Base-by-base conservation (phyloP, 805 yeast genomes). In the Torulaspora maleeae region DNA sequence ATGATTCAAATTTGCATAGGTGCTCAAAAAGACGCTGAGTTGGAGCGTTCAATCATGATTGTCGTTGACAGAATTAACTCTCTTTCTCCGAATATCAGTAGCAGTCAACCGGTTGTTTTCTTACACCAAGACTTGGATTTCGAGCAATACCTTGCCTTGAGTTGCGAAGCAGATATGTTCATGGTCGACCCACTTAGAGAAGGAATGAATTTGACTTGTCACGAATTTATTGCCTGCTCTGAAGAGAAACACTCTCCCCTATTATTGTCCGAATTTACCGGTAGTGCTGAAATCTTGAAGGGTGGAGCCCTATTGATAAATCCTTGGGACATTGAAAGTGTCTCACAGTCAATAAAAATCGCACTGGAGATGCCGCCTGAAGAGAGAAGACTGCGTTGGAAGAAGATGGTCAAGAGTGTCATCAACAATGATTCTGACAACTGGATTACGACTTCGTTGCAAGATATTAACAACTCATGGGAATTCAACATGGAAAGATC, bases 161-260 rank as follows among this genome's bases (percentile, higher is more conserved):
- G 86, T 37, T 70, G 80, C 29, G 97, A 89, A 60, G 96, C 98
- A 1, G 95, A 87, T 53, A 73, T 80, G 1, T 93, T 93, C 59
- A 80, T 86, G 36, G 96, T 91, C 1, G 82, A 95, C 8, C 86
- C 96, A 1, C 77, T 91, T 74, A 81, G 99, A 61, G 99, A 93
- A 65, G 99, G 99, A 20, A 86, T 93, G 89, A 93, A 93, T 58
- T 73, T 93, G 59, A 90, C 98, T 0, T 91, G 96, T 55, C 99
- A 93, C 61, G 99, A 93, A 63, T 93, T 84, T 62, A 77, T 89
- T 34, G 83, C 82, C 44, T 86, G 95, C 20, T 78, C 93, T 1
- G 68, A 72, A 17, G 79, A 77, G 34, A 78, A 78, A 48, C 81
- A 83, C 52, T 83, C 96, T 0, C 96, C 96, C 1, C 73, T 91